A percentile compares a stretch with the other conserved stretches of the same genome.
phyloP scores from a whole-genome alignment of 352 stramenopile species.

The Phytopythium chamaehyphon region DNA sequence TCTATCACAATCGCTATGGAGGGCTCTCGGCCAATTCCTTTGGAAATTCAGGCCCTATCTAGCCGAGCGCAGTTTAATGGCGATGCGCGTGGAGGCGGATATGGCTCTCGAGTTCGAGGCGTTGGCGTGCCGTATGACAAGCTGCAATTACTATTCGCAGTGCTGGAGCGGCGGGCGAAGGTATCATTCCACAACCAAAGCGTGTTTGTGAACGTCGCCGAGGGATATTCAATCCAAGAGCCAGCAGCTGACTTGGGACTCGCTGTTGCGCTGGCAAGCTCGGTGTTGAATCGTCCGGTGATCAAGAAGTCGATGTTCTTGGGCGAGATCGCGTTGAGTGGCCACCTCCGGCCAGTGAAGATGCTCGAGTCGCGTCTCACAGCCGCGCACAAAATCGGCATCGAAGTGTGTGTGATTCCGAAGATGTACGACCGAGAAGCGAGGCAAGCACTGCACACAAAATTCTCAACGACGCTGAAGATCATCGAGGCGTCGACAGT shows the following conservation, averaged over 20 bases:
- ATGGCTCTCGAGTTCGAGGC: constrained; percentile 60
- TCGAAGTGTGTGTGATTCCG: constrained; percentile 72
- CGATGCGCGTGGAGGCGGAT: constrained; percentile 18
- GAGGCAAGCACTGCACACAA: constrained; percentile 32
- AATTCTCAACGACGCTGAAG: constrained; percentile 48
- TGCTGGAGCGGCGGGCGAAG: constrained; percentile 92
- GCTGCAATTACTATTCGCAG: constrained; percentile 92
- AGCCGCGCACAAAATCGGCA: constrained; percentile 76
- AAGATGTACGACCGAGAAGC: constrained; percentile 43
- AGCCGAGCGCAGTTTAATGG: constrained; percentile 48
- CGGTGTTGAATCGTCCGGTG: constrained; percentile 56
- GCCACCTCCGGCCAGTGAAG: constrained; percentile 73
- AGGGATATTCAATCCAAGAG: constrained; percentile 82
- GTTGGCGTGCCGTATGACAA: constrained; percentile 86
- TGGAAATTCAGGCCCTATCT: constrained; percentile 94
- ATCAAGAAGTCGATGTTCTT: constrained; percentile 57
- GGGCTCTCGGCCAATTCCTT: constrained; percentile 89
- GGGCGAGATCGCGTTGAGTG: constrained; percentile 77
- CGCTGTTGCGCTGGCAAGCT: constrained; percentile 68
- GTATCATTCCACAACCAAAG: constrained; percentile 74
- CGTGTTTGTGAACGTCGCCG: constrained; percentile 85
- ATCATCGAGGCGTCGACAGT: constrained; percentile 68
- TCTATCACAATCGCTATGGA: constrained; percentile 92
- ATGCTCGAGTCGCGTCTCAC: constrained; percentile 78
- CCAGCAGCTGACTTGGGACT: constrained; percentile 74